These are phyloP conservation scores for Colletotrichum ledebouriae DNA, from an alignment of 2,329 filamentous ascomycete species.

Conservation along the genomic window DNA sequence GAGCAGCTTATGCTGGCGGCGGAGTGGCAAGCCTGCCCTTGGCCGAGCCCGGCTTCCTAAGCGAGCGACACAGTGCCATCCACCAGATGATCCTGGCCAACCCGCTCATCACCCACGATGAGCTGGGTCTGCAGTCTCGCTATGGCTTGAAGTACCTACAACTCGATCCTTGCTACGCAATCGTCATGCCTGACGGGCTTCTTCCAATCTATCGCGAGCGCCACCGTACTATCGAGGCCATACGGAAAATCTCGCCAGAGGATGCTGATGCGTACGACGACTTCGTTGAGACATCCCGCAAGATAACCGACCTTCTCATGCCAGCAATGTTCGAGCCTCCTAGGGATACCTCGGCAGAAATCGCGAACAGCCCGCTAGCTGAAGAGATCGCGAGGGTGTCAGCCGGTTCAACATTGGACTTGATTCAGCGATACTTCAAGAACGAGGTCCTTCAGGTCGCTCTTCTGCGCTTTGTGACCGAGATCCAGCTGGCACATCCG, in stretches of 20 bases:
- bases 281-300: background rate
- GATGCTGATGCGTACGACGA: background rate
- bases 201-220: background rate
- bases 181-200: slow-evolving; percentile 5
- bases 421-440: slow-evolving; percentile 11
- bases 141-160: slow-evolving; percentile 15
- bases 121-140: slow-evolving; percentile 2
- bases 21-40: slow-evolving; percentile 21
- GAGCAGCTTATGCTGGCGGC: slow-evolving; percentile 21
- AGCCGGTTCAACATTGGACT: background rate
- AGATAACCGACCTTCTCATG: slow-evolving; percentile 26
- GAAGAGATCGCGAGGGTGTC: slow-evolving; percentile 1
- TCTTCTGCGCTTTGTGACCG: slow-evolving; percentile 10
- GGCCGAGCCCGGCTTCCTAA: slow-evolving; percentile 12
- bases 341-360: slow-evolving; percentile 4
- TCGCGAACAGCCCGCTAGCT: background rate
- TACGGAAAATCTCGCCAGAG: background rate
- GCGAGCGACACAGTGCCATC: slow-evolving; percentile 24
- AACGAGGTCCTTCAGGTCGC: background rate
- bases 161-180: slow-evolving; percentile 17
- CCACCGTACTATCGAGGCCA: background rate
- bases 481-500: slow-evolving; percentile 16
- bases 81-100: slow-evolving; percentile 23
- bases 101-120: slow-evolving; percentile 12
- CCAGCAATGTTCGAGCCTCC: slow-evolving; percentile 19